A percentile compares a stretch with the other conserved stretches of the same genome.
Evolutionary conservation across 805 yeast species (phyloP).

Genomic region (Wickerhamiella sorbophila): DNA sequence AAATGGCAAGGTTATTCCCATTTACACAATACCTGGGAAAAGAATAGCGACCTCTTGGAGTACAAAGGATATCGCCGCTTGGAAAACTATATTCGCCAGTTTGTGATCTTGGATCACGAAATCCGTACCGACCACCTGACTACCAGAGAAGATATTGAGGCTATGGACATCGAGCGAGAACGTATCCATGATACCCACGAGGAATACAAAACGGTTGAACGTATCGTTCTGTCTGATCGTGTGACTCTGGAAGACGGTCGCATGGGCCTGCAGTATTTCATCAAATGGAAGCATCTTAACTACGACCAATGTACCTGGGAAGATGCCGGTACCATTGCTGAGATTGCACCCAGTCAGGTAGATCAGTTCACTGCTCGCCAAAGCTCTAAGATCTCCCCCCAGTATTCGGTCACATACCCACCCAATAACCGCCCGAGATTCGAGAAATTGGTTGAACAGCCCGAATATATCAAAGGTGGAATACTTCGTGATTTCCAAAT

Average conservation of each 20-base stretch:
- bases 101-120: conserved; percentile 56
- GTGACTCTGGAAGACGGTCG: conserved; percentile 36
- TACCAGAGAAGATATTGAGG: conserved; percentile 83
- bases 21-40: conserved; percentile 90
- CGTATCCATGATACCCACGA: conserved; percentile 68
- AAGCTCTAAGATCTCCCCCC: conserved; percentile 74
- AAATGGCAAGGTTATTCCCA: conserved; percentile 87
- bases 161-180: conserved; percentile 83
- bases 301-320: conserved; percentile 98
- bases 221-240: conserved; percentile 79
- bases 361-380: conserved; percentile 66
- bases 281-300: conserved; percentile 86
- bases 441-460: conserved; percentile 76
- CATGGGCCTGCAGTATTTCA: conserved; percentile 62
- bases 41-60: conserved; percentile 33
- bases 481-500: conserved; percentile 92
- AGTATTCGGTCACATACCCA: conserved; percentile 64
- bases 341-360: conserved; percentile 71
- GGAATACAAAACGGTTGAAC: conserved; percentile 75
- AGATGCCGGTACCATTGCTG: conserved; percentile 73
- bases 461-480: conserved; percentile 78
- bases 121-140: conserved; percentile 67
- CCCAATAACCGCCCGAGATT: conserved; percentile 61
- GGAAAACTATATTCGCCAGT: conserved; percentile 79
- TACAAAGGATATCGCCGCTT: conserved; percentile 69